Evolutionary conservation across 441 rosid genomes (phyloP), one percentile per base, ranked within the genome.

Genomic region (Viola pubescens): DNA sequence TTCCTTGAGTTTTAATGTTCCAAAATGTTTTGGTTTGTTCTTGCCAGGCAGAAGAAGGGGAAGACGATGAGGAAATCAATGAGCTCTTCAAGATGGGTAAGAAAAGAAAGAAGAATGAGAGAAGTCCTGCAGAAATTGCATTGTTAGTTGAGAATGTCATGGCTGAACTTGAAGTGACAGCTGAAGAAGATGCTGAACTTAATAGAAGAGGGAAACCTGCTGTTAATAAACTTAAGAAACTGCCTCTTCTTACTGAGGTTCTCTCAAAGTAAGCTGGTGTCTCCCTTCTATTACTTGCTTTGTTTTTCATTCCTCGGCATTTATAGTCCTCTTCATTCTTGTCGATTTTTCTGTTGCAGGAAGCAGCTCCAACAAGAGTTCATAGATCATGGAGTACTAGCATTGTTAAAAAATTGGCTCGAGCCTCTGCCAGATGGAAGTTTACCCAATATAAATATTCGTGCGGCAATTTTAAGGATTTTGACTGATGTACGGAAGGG

Each of bases 381-480:
- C 69, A 71, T 94, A 62, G 98, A 94, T 76, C 97, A 94, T 68
- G 97, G 97, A 60, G 98, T 94, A 47, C 63, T 94, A 60, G 80
- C 92, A 55, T 76, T 94, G 52, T 64, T 88, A 67, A 94, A 88
- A 84, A 87, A 82, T 66, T 89, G 98, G 97, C 97, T 94, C 41
- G 98, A 94, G 70, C 98, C 97, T 19, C 97, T 89, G 73, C 98
- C 98, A 47, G 97, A 94, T 79, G 94, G 96, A 72, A 92, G 98
- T 67, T 81, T 92, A 67, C 97, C 98, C 8, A 89, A 84, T 73
- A 87, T 84, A 71, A 92, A 92, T 65, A 92, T 92, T 56, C 95
- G 97, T 45, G 96, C 91, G 34, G 95, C 96, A 58, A 75, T 92
- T 72, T 74, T 92, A 76, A 73, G 56, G 75, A 84, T 89, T 69